Percentiles rank a stretch among this genome's conserved stretches.
Evolutionary conservation across 352 stramenopile species (phyloP).

Genomic region (Globisporangium echinulatum): DNA sequence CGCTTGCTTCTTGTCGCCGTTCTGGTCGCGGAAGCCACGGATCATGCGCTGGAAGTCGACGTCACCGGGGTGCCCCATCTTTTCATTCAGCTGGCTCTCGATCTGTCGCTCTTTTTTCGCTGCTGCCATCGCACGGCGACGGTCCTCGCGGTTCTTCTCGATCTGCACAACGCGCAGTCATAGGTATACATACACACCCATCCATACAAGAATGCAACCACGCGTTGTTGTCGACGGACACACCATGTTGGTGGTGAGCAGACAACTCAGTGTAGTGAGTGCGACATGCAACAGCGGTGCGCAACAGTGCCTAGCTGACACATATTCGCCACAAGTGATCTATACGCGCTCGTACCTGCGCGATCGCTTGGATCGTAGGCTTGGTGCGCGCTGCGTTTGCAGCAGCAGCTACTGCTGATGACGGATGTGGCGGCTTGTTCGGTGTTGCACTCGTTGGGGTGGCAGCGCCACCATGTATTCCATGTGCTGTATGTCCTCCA

Average conservation of each 20-base stretch:
- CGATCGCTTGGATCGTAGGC: slow-evolving; percentile 65
- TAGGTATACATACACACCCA: neutral
- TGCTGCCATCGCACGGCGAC: slow-evolving; percentile 75
- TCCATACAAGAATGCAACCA: too few relatives aligned
- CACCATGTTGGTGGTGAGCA: too few relatives aligned
- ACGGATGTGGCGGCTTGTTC: slow-evolving; percentile 10
- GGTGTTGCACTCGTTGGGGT: neutral
- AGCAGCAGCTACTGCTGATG: slow-evolving; percentile 7
- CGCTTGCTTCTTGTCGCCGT: slow-evolving; percentile 39
- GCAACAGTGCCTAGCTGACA: neutral
- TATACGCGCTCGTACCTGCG: slow-evolving; percentile 19
- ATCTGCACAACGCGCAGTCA: slow-evolving; percentile 31
- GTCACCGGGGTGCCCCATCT: slow-evolving; percentile 74
- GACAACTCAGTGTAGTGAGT: too few relatives aligned
- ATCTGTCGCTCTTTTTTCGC: slow-evolving; percentile 82
- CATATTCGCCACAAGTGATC: too few relatives aligned
- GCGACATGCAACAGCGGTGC: neutral
- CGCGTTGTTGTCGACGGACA: too few relatives aligned
- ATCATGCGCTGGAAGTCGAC: slow-evolving; percentile 92
- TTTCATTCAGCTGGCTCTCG: slow-evolving; percentile 79
- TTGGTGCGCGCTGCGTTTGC: slow-evolving; percentile 24
- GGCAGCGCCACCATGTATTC: neutral
- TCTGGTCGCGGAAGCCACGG: slow-evolving; percentile 75
- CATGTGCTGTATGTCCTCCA: neutral
- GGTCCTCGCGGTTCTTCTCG: slow-evolving; percentile 80